Conservation (phyloP, 1,139 yeast species). For the Keqinozyma sinolaborantium region DNA sequence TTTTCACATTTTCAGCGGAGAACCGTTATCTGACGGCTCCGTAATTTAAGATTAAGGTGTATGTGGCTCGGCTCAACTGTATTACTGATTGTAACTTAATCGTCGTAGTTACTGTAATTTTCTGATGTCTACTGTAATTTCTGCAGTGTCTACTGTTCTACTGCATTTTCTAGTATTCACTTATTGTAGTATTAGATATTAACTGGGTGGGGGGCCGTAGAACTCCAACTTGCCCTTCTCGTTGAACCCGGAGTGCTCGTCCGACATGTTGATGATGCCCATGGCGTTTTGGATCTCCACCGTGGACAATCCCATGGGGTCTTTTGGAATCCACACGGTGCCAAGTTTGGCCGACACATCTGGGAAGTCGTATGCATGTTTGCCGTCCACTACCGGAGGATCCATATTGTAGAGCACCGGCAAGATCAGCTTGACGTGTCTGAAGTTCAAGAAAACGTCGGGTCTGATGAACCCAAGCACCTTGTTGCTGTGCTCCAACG, state of each 20-base stretch:
- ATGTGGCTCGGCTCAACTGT: background rate
- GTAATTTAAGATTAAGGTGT: constrained; percentile 1
- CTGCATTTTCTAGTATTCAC: no score
- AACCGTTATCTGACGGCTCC: no score
- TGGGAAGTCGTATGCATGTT: constrained; percentile 63
- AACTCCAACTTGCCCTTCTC: constrained; percentile 54
- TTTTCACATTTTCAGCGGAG: constrained; percentile 2
- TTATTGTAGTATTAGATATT: no score
- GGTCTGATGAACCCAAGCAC: constrained; percentile 58
- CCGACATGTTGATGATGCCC: constrained; percentile 49
- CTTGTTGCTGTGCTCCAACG: constrained; percentile 22
- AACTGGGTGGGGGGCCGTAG: constrained; percentile 58
- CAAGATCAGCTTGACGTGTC: constrained; percentile 48
- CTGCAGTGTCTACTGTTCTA: no score
- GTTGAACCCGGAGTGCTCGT: constrained; percentile 61
- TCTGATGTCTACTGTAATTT: no score
- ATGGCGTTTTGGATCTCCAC: constrained; percentile 50
- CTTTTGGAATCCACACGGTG: constrained; percentile 82
- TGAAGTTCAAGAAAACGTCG: constrained; percentile 57
- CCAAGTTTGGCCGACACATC: constrained; percentile 66
- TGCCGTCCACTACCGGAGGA: constrained; percentile 26
- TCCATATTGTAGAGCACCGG: constrained; percentile 46
- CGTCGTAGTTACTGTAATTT: no score
- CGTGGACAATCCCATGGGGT: constrained; percentile 75
- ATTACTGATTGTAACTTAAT: background rate